phyloP scores from a whole-genome alignment of 2,329 filamentous ascomycete genomes.

The Beauveria australis region DNA sequence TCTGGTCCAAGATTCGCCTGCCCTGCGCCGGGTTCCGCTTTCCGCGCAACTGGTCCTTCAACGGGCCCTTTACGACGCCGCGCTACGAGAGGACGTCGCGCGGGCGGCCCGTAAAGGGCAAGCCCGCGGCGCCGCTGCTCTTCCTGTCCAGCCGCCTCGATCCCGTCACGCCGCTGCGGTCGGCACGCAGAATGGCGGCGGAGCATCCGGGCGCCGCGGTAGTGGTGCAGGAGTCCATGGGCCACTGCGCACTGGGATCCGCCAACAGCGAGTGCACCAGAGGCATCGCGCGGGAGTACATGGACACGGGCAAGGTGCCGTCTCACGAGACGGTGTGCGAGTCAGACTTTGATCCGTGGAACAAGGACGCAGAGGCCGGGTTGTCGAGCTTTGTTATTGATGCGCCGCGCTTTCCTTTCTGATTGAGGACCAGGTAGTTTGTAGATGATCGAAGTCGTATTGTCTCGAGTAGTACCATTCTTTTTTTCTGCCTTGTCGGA shows the following conservation, averaged over 20 bases:
- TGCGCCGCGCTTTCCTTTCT: neutral
- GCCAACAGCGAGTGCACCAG: conserved; percentile 12
- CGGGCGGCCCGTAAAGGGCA: conserved; percentile 11
- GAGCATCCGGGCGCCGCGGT: conserved; percentile 18
- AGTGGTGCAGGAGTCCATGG: conserved; percentile 17
- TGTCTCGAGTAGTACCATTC: too few species aligned
- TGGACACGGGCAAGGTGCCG: conserved; percentile 16
- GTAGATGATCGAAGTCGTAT: neutral
- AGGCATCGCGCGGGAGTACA: conserved; percentile 13
- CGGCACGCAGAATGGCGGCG: conserved; percentile 20
- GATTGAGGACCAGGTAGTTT: neutral
- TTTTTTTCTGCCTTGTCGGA: too few species aligned
- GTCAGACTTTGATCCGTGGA: conserved; percentile 13
- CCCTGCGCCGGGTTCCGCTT: conserved; percentile 24
- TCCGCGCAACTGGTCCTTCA: conserved; percentile 24
- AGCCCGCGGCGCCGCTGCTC: conserved; percentile 28
- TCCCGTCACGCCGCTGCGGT: conserved; percentile 31
- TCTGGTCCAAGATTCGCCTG: conserved; percentile 21
- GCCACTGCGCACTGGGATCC: conserved; percentile 13
- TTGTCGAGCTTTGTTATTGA: neutral
- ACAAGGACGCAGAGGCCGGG: neutral
- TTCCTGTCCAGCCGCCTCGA: conserved; percentile 29
- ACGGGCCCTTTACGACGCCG: conserved; percentile 15
- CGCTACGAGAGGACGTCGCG: conserved; percentile 10
- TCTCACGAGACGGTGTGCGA: conserved; percentile 14